These are phyloP conservation scores for Aureobasidium melanogenum DNA, from an alignment of 2,329 filamentous ascomycete genomes.

Conservation along the genomic window DNA sequence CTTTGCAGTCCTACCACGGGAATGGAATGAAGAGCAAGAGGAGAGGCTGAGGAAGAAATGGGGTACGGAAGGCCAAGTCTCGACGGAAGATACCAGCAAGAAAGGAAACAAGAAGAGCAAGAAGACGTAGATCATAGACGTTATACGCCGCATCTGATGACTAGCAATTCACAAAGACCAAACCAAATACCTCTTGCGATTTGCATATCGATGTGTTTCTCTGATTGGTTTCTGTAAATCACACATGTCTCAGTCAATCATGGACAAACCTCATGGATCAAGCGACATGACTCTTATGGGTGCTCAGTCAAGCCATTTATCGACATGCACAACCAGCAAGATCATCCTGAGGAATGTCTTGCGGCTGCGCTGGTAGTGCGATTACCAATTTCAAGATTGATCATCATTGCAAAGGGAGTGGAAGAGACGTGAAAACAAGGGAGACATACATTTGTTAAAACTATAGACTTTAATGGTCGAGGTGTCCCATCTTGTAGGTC, in stretches of 20 bases:
- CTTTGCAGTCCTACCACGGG: conserved; percentile 79
- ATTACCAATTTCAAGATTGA: conserved; percentile 37
- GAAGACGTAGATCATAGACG: conserved; percentile 1
- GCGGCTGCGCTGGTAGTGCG: conserved; percentile 41
- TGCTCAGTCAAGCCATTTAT: conserved; percentile 31
- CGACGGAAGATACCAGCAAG: conserved; percentile 31
- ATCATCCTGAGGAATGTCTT: conserved; percentile 22
- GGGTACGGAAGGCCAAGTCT: conserved; percentile 41
- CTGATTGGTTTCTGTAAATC: neutral
- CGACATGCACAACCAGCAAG: conserved; percentile 44
- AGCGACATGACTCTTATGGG: neutral
- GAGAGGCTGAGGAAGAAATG: conserved; percentile 45
- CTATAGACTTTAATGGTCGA: conserved; percentile 14
- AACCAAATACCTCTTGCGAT: too few relatives aligned
- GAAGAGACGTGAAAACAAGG: neutral
- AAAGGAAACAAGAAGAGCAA: conserved; percentile 5
- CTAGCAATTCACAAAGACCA: neutral
- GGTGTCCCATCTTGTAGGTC: conserved; percentile 58
- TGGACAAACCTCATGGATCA: neutral
- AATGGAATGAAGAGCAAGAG: conserved; percentile 81
- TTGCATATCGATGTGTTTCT: neutral
- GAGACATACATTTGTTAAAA: neutral
- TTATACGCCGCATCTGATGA: neutral
- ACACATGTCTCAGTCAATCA: neutral
- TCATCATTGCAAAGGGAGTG: conserved; percentile 20